Conservation (phyloP, 2,329 filamentous ascomycete species). For the Calonectria pseudoturangicola region DNA sequence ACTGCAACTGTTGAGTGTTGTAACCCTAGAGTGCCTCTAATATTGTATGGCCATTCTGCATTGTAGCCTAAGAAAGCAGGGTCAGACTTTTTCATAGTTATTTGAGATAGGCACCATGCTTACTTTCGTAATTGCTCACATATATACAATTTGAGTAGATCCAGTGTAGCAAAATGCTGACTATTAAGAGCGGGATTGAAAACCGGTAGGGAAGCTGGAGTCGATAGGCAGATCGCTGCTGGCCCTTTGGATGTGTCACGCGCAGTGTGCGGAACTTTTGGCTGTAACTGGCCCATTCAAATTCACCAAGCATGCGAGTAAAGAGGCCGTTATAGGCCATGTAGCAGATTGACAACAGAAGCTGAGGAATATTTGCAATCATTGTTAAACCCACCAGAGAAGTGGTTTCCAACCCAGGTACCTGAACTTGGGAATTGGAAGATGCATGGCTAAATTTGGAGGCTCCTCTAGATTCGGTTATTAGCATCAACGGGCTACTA, state of each 20-base stretch:
- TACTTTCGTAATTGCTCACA: conserved; percentile 48
- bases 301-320: conserved; percentile 47
- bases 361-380: conserved; percentile 43
- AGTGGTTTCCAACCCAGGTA: accelerated
- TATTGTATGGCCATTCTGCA: conserved; percentile 27
- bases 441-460: conserved; percentile 37
- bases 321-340: conserved; percentile 44
- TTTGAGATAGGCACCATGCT: neutral
- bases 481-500: conserved; percentile 4
- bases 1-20: conserved; percentile 44
- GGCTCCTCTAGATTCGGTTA: neutral
- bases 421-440: conserved; percentile 12
- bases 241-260: conserved; percentile 42
- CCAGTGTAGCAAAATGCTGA: conserved; percentile 48
- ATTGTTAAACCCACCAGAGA: conserved; percentile 32
- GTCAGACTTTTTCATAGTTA: neutral
- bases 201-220: conserved; percentile 50
- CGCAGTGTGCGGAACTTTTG: conserved; percentile 38
- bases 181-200: conserved; percentile 45
- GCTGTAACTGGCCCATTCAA: conserved; percentile 45
- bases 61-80: conserved; percentile 8
- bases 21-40: conserved; percentile 14
- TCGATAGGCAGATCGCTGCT: conserved; percentile 46
- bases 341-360: conserved; percentile 44
- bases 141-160: conserved; percentile 48